These are phyloP conservation scores for Penicillium canescens DNA, from an alignment of 495 filamentous ascomycete species.

Conservation along the genomic window DNA sequence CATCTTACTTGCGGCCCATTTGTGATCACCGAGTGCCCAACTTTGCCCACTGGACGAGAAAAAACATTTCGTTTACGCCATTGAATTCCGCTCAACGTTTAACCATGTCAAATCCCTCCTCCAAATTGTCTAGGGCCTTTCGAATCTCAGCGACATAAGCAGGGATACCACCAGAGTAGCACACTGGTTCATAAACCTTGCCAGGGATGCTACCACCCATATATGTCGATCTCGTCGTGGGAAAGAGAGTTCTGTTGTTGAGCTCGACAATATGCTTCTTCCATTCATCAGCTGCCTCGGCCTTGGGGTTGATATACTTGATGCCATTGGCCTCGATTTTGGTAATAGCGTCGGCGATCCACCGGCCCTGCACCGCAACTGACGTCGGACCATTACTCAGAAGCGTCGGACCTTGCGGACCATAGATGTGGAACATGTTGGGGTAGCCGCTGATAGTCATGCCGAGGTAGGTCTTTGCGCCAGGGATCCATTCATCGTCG, in stretches of 20 bases:
- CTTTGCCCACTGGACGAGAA: too few species aligned
- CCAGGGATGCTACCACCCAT: conserved; percentile 53
- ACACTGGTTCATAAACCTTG: conserved; percentile 47
- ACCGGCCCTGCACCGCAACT: conserved; percentile 50
- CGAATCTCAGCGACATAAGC: conserved; percentile 38
- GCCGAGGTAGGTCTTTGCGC: conserved; percentile 50
- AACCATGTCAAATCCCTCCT: not conserved
- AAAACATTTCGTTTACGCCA: too few species aligned
- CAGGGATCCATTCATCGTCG: conserved; percentile 46
- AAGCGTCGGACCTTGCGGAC: conserved; percentile 47
- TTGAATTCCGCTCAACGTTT: not conserved
- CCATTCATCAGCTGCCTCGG: conserved; percentile 50
- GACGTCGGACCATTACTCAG: conserved; percentile 53
- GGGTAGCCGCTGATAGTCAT: conserved; percentile 48
- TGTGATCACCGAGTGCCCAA: too few species aligned
- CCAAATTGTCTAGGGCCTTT: not conserved
- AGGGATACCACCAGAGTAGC: conserved; percentile 42
- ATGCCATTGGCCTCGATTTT: conserved; percentile 42
- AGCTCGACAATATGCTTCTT: conserved; percentile 39
- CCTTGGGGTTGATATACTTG: conserved; percentile 41
- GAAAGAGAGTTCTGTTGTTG: conserved; percentile 48
- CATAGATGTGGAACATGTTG: conserved; percentile 55
- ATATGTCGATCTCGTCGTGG: conserved; percentile 46
- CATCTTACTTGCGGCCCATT: too few species aligned
- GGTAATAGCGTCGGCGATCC: conserved; percentile 47